phyloP scores from a whole-genome alignment of 768 basidiomycete genomes.

The Termitomyces eurrhizus region DNA sequence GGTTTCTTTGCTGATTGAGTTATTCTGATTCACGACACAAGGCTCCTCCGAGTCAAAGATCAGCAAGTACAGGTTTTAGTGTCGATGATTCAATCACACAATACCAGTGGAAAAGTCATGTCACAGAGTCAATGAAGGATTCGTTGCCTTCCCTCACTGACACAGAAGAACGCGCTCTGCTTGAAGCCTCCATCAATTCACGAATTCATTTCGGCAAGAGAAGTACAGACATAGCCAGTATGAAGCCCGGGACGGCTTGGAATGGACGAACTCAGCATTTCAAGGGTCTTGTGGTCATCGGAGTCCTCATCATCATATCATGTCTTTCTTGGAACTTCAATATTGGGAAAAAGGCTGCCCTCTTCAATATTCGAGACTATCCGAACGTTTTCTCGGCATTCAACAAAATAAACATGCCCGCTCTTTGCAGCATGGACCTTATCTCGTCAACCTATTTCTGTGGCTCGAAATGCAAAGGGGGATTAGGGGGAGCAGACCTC shows the following conservation, averaged over 20 bases:
- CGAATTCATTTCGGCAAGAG: not conserved
- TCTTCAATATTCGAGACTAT: not conserved
- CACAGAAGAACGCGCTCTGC: not conserved
- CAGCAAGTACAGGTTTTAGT: not conserved
- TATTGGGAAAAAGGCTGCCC: not conserved
- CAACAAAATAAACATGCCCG: not conserved
- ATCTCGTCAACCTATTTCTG: slow-evolving; percentile 3
- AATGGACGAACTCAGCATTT: not conserved
- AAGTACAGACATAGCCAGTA: not conserved
- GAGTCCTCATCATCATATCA: not conserved
- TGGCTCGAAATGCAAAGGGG: not conserved
- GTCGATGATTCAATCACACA: not conserved
- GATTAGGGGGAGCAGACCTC: not conserved
- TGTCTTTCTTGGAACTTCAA: not conserved
- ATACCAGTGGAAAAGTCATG: not conserved
- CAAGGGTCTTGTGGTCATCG: not conserved
- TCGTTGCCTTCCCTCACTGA: not conserved
- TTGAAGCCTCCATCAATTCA: not conserved
- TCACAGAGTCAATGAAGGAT: not conserved
- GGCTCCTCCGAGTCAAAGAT: not conserved
- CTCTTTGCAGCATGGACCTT: not conserved
- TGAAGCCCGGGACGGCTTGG: not conserved
- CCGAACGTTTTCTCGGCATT: not conserved
- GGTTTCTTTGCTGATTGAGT: not conserved
- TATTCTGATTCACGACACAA: not conserved